These are phyloP conservation scores for Candida wancherniae DNA, from an alignment of 805 yeast species.

Conservation along the genomic window DNA sequence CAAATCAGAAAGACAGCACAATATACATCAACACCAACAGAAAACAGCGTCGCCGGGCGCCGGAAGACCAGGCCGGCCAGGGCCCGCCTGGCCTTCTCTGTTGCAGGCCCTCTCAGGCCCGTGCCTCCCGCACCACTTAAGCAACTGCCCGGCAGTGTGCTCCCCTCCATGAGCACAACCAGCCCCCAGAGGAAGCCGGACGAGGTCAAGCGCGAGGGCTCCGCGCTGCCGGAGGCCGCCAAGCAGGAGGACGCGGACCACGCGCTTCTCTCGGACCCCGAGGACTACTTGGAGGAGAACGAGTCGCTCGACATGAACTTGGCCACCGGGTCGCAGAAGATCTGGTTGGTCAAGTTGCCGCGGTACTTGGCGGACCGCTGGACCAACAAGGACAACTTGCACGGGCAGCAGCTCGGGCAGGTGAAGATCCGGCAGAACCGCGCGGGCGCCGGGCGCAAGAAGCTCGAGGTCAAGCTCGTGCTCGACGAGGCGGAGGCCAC, in stretches of 20 bases:
- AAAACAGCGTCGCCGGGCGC: no score
- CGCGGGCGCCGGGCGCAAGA: constrained; percentile 20
- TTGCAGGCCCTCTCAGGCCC: no score
- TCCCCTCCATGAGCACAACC: constrained; percentile 13
- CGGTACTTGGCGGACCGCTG: constrained; percentile 79
- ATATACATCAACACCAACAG: no score
- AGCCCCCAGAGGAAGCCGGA: constrained; percentile 10
- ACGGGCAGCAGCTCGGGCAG: constrained; percentile 76
- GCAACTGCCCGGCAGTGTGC: no score
- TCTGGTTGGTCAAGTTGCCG: constrained; percentile 92
- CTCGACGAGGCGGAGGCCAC: constrained; percentile 38
- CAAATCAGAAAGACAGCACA: no score
- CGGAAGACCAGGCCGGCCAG: no score
- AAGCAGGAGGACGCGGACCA: constrained; percentile 20
- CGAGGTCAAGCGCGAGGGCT: constrained; percentile 7
- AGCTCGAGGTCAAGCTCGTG: constrained; percentile 51
- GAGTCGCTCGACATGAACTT: constrained; percentile 79
- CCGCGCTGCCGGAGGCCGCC: constrained; percentile 6
- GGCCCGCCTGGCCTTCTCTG: no score
- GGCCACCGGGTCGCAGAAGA: constrained; percentile 55
- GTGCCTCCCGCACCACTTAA: no score
- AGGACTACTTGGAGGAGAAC: constrained; percentile 45
- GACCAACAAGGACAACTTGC: constrained; percentile 54
- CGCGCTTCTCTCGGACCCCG: constrained; percentile 39
- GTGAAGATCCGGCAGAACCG: constrained; percentile 62